phyloP scores from a whole-genome alignment of 1,139 yeast species.

The Pichia sp. region DNA sequence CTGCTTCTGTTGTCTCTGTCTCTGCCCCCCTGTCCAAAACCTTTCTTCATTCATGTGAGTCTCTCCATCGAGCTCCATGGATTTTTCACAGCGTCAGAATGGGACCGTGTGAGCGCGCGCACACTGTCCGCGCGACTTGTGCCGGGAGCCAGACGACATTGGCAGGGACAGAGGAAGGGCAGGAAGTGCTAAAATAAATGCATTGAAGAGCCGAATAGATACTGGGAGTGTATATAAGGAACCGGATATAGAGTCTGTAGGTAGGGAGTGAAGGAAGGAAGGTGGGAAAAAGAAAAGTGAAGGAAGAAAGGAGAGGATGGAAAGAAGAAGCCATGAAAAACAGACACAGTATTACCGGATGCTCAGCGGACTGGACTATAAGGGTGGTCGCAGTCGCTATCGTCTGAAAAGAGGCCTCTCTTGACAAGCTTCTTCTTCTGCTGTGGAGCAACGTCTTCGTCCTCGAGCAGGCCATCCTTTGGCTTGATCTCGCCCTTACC shows the following conservation, averaged over 20 bases:
- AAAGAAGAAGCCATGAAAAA: not conserved
- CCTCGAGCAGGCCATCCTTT: constrained; percentile 19
- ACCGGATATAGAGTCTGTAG: not conserved
- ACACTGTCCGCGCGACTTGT: not conserved
- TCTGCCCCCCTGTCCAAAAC: too few relatives aligned
- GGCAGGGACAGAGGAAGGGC: not conserved
- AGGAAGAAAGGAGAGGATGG: not conserved
- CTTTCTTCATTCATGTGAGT: not conserved
- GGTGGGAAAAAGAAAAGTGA: not conserved
- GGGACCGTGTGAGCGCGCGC: not conserved
- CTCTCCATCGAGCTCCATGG: not conserved
- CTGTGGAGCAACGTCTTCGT: not conserved
- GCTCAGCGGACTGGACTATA: not conserved
- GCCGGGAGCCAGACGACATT: not conserved
- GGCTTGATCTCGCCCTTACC: constrained; percentile 33
- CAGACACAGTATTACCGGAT: not conserved
- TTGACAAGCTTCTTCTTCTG: constrained; percentile 1
- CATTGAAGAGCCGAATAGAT: not conserved
- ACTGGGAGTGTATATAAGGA: constrained; percentile 17
- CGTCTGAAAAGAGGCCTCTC: constrained; percentile 12
- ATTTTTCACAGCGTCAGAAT: not conserved
- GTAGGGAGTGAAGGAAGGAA: not conserved
- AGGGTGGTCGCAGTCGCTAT: not conserved
- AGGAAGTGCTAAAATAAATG: not conserved
- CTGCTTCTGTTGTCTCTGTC: too few relatives aligned